Percentiles rank a stretch among this genome's conserved stretches.
Evolutionary conservation across 2,329 filamentous ascomycete genomes (phyloP).

Genomic region (Xylariaceae sp.): DNA sequence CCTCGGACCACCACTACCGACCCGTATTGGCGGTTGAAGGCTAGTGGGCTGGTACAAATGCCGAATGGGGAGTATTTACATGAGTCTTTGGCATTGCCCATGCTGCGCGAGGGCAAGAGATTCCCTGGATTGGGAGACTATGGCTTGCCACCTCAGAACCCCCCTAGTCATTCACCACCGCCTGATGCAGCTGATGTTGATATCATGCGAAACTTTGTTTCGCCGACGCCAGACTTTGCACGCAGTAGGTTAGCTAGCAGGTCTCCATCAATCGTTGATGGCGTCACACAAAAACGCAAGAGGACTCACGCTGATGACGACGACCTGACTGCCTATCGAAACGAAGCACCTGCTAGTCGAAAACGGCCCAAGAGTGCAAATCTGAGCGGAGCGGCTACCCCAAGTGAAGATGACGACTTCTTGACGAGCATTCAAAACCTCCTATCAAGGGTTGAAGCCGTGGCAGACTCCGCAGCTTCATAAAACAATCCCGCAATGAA

Average conservation of each 20-base stretch:
- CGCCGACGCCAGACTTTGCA: slow-evolving; percentile 1
- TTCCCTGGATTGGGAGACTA: slow-evolving; percentile 39
- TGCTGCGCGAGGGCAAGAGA: slow-evolving; percentile 41
- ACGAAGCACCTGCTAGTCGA: slow-evolving; percentile 18
- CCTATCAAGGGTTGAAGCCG: slow-evolving; percentile 22
- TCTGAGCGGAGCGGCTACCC: not conserved
- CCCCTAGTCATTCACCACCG: slow-evolving; percentile 22
- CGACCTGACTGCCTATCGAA: slow-evolving; percentile 22
- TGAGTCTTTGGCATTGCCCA: slow-evolving; percentile 48
- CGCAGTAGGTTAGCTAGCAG: slow-evolving; percentile 15
- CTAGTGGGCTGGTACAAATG: slow-evolving; percentile 46
- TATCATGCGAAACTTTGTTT: slow-evolving; percentile 1
- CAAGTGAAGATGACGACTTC: slow-evolving; percentile 23
- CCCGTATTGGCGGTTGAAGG: slow-evolving; percentile 38
- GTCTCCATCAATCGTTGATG: slow-evolving; percentile 20
- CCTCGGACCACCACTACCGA: slow-evolving; percentile 28
- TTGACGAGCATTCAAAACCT: slow-evolving; percentile 28
- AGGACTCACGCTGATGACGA: slow-evolving; percentile 22
- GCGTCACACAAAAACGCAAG: slow-evolving; percentile 25
- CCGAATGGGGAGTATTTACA: slow-evolving; percentile 53
- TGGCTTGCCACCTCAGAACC: slow-evolving; percentile 28
- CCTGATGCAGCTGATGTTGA: slow-evolving; percentile 1
- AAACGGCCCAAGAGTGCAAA: slow-evolving; percentile 28
- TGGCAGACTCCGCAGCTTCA: slow-evolving; percentile 7
- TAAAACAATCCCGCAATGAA: not conserved